Conservation (phyloP, 2,329 filamentous ascomycete species). For the Colletotrichum falcatum region DNA sequence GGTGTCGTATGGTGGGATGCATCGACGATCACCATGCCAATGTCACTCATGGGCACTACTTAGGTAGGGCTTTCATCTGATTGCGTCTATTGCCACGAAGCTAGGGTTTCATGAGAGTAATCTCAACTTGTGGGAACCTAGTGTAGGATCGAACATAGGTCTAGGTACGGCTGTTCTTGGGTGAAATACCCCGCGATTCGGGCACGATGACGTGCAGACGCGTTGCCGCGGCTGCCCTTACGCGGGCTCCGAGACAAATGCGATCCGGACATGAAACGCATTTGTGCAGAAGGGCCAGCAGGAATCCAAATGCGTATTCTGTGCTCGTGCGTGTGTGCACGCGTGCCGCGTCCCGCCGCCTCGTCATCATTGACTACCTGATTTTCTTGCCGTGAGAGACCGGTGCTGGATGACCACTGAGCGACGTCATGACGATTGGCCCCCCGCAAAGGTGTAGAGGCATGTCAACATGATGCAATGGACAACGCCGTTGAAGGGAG, state of each 20-base stretch:
- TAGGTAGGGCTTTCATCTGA: neutral
- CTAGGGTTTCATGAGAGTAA: too few relatives aligned
- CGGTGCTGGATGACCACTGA: neutral
- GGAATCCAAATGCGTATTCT: conserved; percentile 3
- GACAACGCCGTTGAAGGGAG: neutral
- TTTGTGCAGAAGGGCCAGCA: neutral
- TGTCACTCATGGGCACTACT: neutral
- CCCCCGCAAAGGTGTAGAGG: neutral
- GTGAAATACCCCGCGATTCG: neutral
- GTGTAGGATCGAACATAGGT: neutral
- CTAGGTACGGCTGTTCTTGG: neutral
- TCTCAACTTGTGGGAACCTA: too few relatives aligned
- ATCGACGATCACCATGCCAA: neutral
- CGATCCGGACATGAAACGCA: conserved; percentile 5
- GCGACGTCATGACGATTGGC: conserved; percentile 1
- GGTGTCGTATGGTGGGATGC: neutral
- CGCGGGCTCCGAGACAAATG: neutral
- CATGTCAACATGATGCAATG: conserved; percentile 13
- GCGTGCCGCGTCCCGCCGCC: neutral
- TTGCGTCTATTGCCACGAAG: neutral
- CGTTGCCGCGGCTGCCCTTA: neutral
- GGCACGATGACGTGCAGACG: conserved; percentile 1
- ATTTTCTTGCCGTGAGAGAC: neutral
- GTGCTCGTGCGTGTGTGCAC: neutral
- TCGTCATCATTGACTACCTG: neutral